Base-by-base conservation (phyloP, 1,284 basidiomycete genomes). In the Papiliotrema flavescens region DNA sequence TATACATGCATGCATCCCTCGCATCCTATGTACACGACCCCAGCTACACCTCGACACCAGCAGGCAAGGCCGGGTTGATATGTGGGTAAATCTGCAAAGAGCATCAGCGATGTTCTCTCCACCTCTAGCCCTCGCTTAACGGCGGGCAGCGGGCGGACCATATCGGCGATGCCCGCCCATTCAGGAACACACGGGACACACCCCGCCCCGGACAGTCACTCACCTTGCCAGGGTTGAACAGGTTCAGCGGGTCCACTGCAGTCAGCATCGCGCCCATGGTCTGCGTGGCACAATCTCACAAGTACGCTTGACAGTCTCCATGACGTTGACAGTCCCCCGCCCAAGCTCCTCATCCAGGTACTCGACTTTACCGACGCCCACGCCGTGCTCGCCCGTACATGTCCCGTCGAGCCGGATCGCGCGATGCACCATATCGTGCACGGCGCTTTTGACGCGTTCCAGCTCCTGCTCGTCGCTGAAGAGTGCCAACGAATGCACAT, bases 191-290 rank as follows among this genome's bases (percentile, higher is more conserved):
- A 14, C 7, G 49, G 22, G 8, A 17, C 17, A 8, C 20, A 41
- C 2, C 13, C 41, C n/a, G 6, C 14, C 35, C 11, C 35, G 7
- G 28, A 19, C 14, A n/a, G 17, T 5, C 20, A 54, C 69, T 50
- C 32, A 77, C 69, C 80, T 90, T 90, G 36, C 86, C 87, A 1
- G 89, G 89, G 70, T 92, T 92, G 75, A 91, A 80, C 56, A 93
- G 79, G 62, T 86, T 83, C 45, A 83, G 64, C 2, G 89, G 89
- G 73, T 91, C 89, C 23, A 92, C 79, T 63, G 55, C 28, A 20
- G 28, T n/a, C 23, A 47, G 42, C 24, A 11, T 37, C 40, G 28
- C 28, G 20, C 51, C 24, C 24, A 11, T 20, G 9, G 15, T 41
- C 44, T 15, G n/a, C n/a, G n/a, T 22, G n/a, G 26, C 24, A 36